Percentiles rank a stretch among this genome's conserved stretches.
Evolutionary conservation across 1,284 basidiomycete genomes (phyloP).

Genomic region (Trichosporon sp.): DNA sequence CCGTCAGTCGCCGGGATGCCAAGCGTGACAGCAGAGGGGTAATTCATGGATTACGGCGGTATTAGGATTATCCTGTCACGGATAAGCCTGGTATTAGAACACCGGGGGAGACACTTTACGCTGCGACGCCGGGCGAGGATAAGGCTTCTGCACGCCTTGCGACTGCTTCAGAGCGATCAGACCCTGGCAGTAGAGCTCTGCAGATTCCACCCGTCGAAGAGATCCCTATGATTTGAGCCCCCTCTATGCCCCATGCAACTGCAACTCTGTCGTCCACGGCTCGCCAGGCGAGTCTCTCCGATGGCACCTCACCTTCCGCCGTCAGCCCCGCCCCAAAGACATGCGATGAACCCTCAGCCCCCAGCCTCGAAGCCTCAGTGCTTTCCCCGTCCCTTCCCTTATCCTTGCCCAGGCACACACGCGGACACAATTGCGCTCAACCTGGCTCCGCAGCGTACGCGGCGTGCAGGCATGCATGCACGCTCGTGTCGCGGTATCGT

Average conservation of each 20-base stretch:
- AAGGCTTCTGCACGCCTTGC: background rate
- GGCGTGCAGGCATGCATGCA: too few species aligned
- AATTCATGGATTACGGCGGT: too few species aligned
- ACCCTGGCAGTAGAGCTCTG: background rate
- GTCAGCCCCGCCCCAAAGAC: background rate
- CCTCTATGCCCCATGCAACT: background rate
- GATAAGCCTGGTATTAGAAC: background rate
- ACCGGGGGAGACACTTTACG: background rate
- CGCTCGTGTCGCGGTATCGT: too few species aligned
- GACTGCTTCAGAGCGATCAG: background rate
- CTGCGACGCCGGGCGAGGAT: too few species aligned
- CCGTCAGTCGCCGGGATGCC: too few species aligned
- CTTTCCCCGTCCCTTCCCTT: too few species aligned
- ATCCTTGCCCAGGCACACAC: background rate
- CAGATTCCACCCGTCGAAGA: background rate
- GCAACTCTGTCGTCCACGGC: background rate
- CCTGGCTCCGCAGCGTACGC: too few species aligned
- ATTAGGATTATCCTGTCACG: background rate
- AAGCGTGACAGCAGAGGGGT: too few species aligned
- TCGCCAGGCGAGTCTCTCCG: constrained; percentile 1
- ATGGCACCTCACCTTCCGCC: background rate
- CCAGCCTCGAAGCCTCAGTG: too few species aligned
- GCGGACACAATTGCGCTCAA: too few species aligned
- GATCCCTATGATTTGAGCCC: background rate
- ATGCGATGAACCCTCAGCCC: background rate